Conservation (phyloP, 257 asterid genomes). For the Hygrophila difformis region DNA sequence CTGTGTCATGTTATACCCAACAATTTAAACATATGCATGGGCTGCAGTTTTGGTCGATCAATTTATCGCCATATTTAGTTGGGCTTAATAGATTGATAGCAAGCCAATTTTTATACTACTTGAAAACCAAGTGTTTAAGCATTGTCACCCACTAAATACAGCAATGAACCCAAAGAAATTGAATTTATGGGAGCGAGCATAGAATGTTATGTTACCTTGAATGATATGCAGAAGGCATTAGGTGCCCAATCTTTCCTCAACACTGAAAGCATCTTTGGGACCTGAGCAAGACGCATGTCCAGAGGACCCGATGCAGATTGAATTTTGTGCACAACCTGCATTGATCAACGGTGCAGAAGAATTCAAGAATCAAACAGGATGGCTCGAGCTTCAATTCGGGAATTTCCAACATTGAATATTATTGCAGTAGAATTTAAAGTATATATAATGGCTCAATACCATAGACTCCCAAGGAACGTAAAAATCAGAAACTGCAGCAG, state of each 20-base stretch:
- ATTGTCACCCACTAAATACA: too few relatives aligned
- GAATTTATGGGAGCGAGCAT: too few relatives aligned
- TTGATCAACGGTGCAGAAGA: too few relatives aligned
- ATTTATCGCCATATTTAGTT: too few relatives aligned
- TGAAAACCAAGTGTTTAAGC: too few relatives aligned
- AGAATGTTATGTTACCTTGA: slow-evolving; percentile 44
- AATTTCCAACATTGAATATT: slow-evolving; percentile 3
- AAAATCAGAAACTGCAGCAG: slow-evolving; percentile 97
- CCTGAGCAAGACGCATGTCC: slow-evolving; percentile 89
- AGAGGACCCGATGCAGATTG: slow-evolving; percentile 90
- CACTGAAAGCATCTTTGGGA: slow-evolving; percentile 85
- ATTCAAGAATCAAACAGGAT: too few relatives aligned
- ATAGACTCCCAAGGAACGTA: slow-evolving; percentile 96
- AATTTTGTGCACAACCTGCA: slow-evolving; percentile 74
- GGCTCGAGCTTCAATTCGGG: too few relatives aligned
- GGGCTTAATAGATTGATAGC: too few relatives aligned
- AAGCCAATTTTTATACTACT: too few relatives aligned
- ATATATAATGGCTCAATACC: slow-evolving; percentile 35
- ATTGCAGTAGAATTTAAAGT: slow-evolving; percentile 3
- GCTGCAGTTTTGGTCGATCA: too few relatives aligned
- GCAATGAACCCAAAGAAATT: too few relatives aligned
- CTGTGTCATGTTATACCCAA: slow-evolving; percentile 33
- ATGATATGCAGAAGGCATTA: slow-evolving; percentile 80
- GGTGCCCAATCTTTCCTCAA: slow-evolving; percentile 93
- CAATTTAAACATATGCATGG: too few relatives aligned